Evolutionary conservation across 208 protist species (phyloP), one percentile per base, ranked within the genome.

Genomic region (Phytomonas francai): DNA sequence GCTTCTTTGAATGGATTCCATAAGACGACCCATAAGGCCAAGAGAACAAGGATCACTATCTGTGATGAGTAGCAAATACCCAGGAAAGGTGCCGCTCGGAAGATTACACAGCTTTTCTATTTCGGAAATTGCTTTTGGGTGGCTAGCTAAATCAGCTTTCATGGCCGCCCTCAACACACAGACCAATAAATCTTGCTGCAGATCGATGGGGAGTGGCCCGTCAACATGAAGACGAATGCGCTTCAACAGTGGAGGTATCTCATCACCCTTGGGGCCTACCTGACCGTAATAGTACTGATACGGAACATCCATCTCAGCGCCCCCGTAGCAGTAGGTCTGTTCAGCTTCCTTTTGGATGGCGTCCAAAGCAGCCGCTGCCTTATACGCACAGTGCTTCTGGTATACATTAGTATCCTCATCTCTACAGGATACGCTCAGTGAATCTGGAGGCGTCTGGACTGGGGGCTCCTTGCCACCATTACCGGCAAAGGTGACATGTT

Each of bases 261-360:
- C 74, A 19, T 62, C 69, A 6, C 27, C 25, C 33, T 68, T 67
- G 11, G 74, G 74, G 14, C 69, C 70, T 7, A 74, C 62, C 12
- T 45, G 69, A 22, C 74, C 74, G 57, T 78, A 78, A 59, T 65
- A 78, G 56, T 72, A 67, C 27, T 78, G 74, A 54, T 54, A 54
- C 45, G 45, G 45, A 54, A 54, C 45, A 54, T 54, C 45, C 45
- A 54, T 54, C 45, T 54, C 45, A 54, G 45, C 0, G 5, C 45
- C 45, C 45, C 45, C 45, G 25, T 54, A 5, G 45, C 45, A 7
- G 22, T 54, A 54, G 45, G 16, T 25, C 19, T 19, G 45, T 19
- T 25, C 19, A 22, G 45, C 45, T 54, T 54, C 45, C 6, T 22
- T 25, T 54, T 6, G 45, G 45, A 54, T 54, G 19, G 45, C 45